These are phyloP conservation scores for Decorospora gaudefroyi DNA, from an alignment of 2,329 filamentous ascomycete species.

Conservation along the genomic window DNA sequence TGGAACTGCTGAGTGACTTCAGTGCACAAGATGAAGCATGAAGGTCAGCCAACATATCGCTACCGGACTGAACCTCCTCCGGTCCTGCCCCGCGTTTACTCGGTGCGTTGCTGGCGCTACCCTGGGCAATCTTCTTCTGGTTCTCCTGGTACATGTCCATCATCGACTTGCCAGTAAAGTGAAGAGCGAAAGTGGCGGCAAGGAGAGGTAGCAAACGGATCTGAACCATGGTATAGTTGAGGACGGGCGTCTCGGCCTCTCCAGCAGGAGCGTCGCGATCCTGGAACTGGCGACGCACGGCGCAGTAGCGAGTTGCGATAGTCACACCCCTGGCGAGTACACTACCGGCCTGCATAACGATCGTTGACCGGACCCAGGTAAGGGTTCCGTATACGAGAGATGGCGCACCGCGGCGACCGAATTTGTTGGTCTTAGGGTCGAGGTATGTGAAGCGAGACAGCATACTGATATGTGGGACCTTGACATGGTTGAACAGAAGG, in stretches of 20 bases:
- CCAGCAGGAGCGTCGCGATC: slow-evolving; percentile 68
- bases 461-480: slow-evolving; percentile 75
- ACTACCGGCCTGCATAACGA: slow-evolving; percentile 73
- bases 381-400: slow-evolving; percentile 74
- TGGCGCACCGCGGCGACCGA: slow-evolving; percentile 67
- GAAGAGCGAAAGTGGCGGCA: slow-evolving; percentile 75
- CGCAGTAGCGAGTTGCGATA: slow-evolving; percentile 74
- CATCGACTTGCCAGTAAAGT: slow-evolving; percentile 79
- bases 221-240: slow-evolving; percentile 83
- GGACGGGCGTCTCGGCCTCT: slow-evolving; percentile 71
- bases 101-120: slow-evolving; percentile 44
- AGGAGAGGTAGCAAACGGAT: slow-evolving; percentile 72
- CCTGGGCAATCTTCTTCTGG: slow-evolving; percentile 66
- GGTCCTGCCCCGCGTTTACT: slow-evolving; percentile 63
- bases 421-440: slow-evolving; percentile 69
- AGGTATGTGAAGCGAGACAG: slow-evolving; percentile 70
- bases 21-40: slow-evolving; percentile 77
- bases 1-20: slow-evolving; percentile 73
- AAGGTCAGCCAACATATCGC: slow-evolving; percentile 71
- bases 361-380: slow-evolving; percentile 74
- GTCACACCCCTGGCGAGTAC: slow-evolving; percentile 76
- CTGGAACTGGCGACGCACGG: slow-evolving; percentile 77
- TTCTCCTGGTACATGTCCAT: slow-evolving; percentile 73
- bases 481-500: slow-evolving; percentile 75
- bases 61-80: slow-evolving; percentile 68